Evolutionary conservation across 2,329 filamentous ascomycete species (phyloP).

Genomic region (Fusarium sp.): DNA sequence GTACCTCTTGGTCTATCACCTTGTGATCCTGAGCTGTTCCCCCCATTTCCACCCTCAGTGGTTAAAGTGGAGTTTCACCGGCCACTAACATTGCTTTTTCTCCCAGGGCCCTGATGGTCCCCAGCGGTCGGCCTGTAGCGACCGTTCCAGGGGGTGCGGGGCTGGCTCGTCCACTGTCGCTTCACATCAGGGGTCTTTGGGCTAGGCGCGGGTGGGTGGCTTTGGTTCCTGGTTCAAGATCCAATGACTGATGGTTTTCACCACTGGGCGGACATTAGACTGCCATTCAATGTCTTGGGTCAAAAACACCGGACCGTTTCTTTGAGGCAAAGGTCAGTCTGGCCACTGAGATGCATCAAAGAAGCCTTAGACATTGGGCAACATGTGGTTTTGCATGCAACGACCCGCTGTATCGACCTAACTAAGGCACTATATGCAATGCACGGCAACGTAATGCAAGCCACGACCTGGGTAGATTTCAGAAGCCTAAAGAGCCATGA

Average conservation of each 20-base stretch:
- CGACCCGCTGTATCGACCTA: constrained; percentile 21
- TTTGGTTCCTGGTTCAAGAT: constrained; percentile 26
- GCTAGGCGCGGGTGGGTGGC: constrained; percentile 36
- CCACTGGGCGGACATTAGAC: constrained; percentile 17
- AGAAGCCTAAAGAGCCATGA: constrained; percentile 6
- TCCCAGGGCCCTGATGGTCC: constrained; percentile 29
- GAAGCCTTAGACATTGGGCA: constrained; percentile 1
- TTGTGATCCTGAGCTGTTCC: constrained; percentile 39
- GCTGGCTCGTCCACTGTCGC: constrained; percentile 17
- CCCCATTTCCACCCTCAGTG: constrained; percentile 33
- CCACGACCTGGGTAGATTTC: constrained; percentile 25
- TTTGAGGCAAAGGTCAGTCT: not conserved
- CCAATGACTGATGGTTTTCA: constrained; percentile 13
- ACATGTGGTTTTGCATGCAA: constrained; percentile 26
- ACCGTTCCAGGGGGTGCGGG: constrained; percentile 30
- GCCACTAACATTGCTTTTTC: constrained; percentile 27
- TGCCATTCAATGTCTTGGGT: constrained; percentile 21
- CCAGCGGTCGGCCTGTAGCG: constrained; percentile 36
- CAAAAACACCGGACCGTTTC: not conserved
- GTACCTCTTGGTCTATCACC: constrained; percentile 31
- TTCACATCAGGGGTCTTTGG: constrained; percentile 34
- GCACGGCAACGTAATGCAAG: constrained; percentile 42
- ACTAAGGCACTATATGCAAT: constrained; percentile 42
- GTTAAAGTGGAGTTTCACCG: constrained; percentile 23
- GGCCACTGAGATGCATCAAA: not conserved